These are phyloP conservation scores for Fusarium xyrophilum DNA, from an alignment of 2,329 filamentous ascomycete genomes.

Conservation along the genomic window DNA sequence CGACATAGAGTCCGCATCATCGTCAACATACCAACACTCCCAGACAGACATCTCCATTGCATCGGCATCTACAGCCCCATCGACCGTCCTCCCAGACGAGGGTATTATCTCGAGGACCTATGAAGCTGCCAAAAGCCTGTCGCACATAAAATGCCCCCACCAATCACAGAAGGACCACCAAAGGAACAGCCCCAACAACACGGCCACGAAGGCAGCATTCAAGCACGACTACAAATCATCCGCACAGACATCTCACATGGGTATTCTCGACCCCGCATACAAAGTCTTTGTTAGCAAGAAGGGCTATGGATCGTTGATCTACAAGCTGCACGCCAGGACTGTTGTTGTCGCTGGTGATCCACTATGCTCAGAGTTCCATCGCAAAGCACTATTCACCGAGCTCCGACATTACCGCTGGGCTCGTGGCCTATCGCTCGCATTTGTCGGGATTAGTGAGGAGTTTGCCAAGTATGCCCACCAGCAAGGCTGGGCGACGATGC, in stretches of 20 bases:
- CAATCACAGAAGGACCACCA: background rate
- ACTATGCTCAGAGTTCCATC: background rate
- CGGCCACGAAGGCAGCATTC: background rate
- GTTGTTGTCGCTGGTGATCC: constrained; percentile 4
- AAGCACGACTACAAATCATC: background rate
- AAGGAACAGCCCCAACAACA: background rate
- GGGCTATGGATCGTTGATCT: background rate
- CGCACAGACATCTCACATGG: constrained; percentile 18
- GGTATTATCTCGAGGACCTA: background rate
- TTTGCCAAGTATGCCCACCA: constrained; percentile 2
- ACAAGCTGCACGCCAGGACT: background rate
- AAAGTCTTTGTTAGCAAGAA: background rate
- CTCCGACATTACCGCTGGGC: background rate
- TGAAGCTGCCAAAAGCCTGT: background rate
- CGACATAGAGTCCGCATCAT: background rate
- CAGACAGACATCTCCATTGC: background rate
- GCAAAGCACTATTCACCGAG: background rate
- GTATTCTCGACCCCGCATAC: constrained; percentile 10
- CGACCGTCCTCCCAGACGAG: background rate
- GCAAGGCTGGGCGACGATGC: constrained; percentile 4
- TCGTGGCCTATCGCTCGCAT: background rate
- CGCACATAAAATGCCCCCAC: background rate
- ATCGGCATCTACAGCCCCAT: background rate
- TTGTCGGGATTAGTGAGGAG: background rate
- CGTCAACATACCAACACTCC: background rate